Evolutionary conservation across 345 rosid species (phyloP).

Genomic region (Cardamine chenopodiifolia): DNA sequence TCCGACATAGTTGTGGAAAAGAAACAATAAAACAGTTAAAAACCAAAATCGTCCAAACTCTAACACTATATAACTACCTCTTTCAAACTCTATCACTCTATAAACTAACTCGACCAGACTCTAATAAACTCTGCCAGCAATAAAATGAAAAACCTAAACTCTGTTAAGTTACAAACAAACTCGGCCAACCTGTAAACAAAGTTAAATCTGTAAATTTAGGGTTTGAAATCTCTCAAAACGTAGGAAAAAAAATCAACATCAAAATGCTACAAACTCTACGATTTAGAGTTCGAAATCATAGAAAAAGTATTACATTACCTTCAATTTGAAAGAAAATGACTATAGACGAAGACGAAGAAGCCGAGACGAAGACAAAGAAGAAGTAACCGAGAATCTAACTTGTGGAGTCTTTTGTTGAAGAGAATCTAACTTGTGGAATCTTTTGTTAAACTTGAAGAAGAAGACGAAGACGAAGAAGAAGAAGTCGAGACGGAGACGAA

Average conservation of each 20-base stretch:
- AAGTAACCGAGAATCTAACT: not conserved
- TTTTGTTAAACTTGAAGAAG: no score
- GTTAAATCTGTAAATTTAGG: not conserved
- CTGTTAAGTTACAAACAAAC: not conserved
- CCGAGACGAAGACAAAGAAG: not conserved
- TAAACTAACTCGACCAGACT: no score
- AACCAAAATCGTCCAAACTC: no score
- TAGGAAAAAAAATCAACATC: no score
- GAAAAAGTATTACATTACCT: not conserved
- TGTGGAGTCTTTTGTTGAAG: not conserved
- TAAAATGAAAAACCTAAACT: not conserved
- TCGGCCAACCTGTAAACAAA: not conserved
- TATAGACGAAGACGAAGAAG: not conserved
- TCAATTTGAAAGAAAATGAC: not conserved
- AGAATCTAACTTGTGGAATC: no score
- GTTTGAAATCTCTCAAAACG: no score
- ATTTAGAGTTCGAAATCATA: no score
- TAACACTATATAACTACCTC: no score
- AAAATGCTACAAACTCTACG: no score
- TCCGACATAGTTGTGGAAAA: not conserved
- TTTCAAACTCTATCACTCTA: no score
- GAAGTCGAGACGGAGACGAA: accelerated
- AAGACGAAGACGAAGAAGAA: no score
- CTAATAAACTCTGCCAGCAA: no score
- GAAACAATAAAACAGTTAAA: not conserved